Evolutionary conservation across 2,329 filamentous ascomycete species (phyloP).

Genomic region (Rhynchosporium agropyri): DNA sequence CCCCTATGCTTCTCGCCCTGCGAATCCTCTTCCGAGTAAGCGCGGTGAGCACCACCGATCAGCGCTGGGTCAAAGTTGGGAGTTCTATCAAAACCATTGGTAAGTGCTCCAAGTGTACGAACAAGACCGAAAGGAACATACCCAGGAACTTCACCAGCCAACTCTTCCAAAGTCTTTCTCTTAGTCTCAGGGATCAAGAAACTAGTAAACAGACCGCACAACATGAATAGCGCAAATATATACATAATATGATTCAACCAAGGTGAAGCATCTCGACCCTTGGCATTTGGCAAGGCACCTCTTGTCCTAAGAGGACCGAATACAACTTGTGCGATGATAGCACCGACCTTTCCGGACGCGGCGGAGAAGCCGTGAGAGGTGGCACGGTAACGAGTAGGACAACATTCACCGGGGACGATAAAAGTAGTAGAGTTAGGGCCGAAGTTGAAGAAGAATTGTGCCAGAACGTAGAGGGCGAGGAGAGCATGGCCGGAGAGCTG

Average conservation of each 20-base stretch:
- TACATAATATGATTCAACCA: constrained; percentile 77
- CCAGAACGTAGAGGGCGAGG: constrained; percentile 64
- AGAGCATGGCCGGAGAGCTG: constrained; percentile 53
- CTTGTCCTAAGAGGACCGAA: constrained; percentile 55
- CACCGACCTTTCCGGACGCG: constrained; percentile 44
- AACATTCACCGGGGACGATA: constrained; percentile 45
- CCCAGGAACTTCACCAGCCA: constrained; percentile 68
- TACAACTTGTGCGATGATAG: constrained; percentile 49
- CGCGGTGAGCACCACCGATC: constrained; percentile 4
- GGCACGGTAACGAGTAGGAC: constrained; percentile 44
- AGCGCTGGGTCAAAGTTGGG: constrained; percentile 21
- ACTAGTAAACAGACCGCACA: constrained; percentile 68
- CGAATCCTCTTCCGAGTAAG: constrained; percentile 8
- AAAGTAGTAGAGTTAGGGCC: constrained; percentile 47
- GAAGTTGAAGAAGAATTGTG: constrained; percentile 70
- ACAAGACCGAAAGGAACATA: neutral
- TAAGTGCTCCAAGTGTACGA: neutral
- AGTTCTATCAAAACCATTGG: constrained; percentile 1
- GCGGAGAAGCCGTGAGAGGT: constrained; percentile 45
- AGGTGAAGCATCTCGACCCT: constrained; percentile 41
- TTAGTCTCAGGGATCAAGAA: constrained; percentile 79
- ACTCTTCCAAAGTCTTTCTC: constrained; percentile 70
- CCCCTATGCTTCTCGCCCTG: constrained; percentile 5
- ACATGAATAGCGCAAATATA: constrained; percentile 81
- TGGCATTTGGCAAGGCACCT: constrained; percentile 38